Evolutionary conservation across 2,329 filamentous ascomycete genomes (phyloP).

Genomic region (Monosporascus sp.): DNA sequence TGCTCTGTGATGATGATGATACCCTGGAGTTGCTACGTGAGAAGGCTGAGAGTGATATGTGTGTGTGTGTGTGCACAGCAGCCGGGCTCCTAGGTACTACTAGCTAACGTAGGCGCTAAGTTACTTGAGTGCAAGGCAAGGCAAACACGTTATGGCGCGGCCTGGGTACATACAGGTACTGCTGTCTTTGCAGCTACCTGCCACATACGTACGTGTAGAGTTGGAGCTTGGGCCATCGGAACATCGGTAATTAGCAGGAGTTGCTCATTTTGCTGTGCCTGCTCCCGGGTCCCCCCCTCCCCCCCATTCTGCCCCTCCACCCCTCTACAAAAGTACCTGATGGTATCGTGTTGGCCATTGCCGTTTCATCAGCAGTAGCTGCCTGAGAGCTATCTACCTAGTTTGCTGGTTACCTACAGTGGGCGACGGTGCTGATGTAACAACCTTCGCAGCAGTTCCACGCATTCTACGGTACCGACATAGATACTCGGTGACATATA

Average conservation of each 20-base stretch:
- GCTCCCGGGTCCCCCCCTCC: neutral
- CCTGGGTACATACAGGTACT: too few relatives aligned
- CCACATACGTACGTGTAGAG: neutral
- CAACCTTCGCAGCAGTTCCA: neutral
- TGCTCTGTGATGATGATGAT: neutral
- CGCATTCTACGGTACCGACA: neutral
- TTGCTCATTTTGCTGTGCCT: neutral
- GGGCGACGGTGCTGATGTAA: neutral
- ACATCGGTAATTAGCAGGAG: neutral
- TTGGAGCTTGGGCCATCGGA: neutral
- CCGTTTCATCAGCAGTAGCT: conserved; percentile 11
- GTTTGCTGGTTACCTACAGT: neutral
- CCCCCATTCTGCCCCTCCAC: too few relatives aligned
- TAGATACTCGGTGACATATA: neutral
- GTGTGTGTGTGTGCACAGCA: neutral
- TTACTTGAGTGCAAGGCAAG: conserved; percentile 22
- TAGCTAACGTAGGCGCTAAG: neutral
- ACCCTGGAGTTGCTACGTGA: neutral
- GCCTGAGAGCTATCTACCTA: conserved; percentile 2
- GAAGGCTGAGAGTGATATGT: neutral
- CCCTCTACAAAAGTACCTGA: too few relatives aligned
- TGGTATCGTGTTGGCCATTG: neutral
- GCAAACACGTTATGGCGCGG: conserved; percentile 37
- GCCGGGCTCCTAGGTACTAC: conserved; percentile 6
- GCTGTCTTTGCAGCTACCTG: too few relatives aligned